Evolutionary conservation across 2,329 filamentous ascomycete genomes (phyloP), one percentile per base, ranked within the genome.

Genomic region (Ophiocordyceps camponoti-leonardi): DNA sequence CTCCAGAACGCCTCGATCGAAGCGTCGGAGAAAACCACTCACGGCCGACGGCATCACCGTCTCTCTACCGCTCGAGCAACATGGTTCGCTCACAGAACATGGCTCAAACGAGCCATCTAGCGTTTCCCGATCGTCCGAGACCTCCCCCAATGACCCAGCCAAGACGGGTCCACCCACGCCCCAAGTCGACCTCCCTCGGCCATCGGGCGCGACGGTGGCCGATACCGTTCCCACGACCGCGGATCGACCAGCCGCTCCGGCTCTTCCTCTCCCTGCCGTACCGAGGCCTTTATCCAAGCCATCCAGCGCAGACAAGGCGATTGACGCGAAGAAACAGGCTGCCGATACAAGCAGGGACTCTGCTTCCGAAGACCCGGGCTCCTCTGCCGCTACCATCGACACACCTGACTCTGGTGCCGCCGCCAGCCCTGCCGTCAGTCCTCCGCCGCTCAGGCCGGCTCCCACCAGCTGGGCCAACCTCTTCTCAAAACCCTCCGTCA

Each of bases 241-340:
- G 53, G 42, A 54, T 14, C 42, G 65, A 10, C 49, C 63, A 14
- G 59, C 61, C 19, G 54, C 62, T 6, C 64, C 53, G 22, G 66
- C 66, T 1, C 51, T 68, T 40, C 69, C 71, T 4, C 48, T 74
- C 20, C 71, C 72, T 8, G 64, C 58, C 31, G 52, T 71, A 10
- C 68, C 70, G 7, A 72, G 68, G 54, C 51, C 50, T 22, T 49
- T 49, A 11, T 55, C 55, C 28, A 64, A 60, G 49, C 44, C 52
- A 10, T 42, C 49, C 23, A 60, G 57, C 44, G 47, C 46, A 13
- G 46, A 46, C 3, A 46, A 46, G 12, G n/a, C 44, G 14, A 23
- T 5, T 19, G 30, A 43, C 44, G 43, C 12, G 31, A 48, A 23
- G 23, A 45, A 40, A 5, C 40, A 49, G 12, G 2, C 35, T 6